Percentiles rank a stretch among this genome's conserved stretches.
Conservation (phyloP, 768 basidiomycete species). For the Dioszegia aurantiaca region DNA sequence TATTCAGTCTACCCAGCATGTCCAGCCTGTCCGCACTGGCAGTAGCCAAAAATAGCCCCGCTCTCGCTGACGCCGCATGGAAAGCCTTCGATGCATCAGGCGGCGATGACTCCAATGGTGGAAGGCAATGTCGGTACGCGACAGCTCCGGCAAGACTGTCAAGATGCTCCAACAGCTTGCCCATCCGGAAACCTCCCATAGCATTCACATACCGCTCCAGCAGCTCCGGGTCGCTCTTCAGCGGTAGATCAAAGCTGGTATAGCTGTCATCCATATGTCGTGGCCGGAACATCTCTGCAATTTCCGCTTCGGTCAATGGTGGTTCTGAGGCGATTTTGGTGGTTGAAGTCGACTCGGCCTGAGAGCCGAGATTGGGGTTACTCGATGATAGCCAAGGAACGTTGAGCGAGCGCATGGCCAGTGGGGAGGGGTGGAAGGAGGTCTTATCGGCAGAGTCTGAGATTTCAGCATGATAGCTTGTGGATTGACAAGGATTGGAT, state of each 20-base stretch:
- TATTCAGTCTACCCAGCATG: constrained; percentile 45
- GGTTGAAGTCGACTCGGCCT: neutral
- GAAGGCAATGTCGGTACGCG: constrained; percentile 66
- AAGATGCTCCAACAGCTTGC: constrained; percentile 56
- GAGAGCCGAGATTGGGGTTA: constrained; percentile 34
- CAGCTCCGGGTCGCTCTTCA: constrained; percentile 36
- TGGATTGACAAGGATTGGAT: neutral
- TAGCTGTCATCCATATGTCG: constrained; percentile 49
- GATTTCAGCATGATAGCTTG: constrained; percentile 8
- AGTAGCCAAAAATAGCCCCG: constrained; percentile 77
- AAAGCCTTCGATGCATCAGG: constrained; percentile 52
- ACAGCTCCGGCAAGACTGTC: constrained; percentile 83
- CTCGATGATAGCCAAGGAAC: constrained; percentile 40
- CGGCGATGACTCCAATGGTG: constrained; percentile 19
- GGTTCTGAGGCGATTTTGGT: neutral
- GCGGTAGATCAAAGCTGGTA: constrained; percentile 46
- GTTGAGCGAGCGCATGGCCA: constrained; percentile 38
- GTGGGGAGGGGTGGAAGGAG: constrained; percentile 35
- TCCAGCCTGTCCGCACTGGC: constrained; percentile 69
- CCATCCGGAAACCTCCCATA: constrained; percentile 46
- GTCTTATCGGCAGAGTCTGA: constrained; percentile 20
- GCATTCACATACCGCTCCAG: constrained; percentile 47
- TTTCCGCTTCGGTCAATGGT: constrained; percentile 17
- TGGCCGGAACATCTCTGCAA: constrained; percentile 29
- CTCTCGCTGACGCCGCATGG: constrained; percentile 60